Conservation (phyloP, 768 basidiomycete species). For the Exidia glandulosa region DNA sequence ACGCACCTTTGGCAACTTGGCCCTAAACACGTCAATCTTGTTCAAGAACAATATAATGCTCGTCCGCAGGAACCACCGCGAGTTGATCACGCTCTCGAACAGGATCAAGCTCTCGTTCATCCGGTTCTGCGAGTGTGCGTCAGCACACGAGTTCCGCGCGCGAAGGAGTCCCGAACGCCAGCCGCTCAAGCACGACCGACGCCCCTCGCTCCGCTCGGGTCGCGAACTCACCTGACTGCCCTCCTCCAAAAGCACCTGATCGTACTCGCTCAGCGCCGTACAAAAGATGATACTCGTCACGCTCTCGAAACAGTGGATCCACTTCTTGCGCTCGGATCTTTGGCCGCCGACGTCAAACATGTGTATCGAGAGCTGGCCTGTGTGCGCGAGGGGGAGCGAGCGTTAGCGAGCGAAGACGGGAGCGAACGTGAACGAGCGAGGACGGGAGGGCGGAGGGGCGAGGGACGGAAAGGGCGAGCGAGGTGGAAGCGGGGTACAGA, state of each 20-base stretch:
- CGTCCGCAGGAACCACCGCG: slow-evolving; percentile 61
- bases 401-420: fast-evolving
- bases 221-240: slow-evolving; percentile 22
- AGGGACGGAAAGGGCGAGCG: background rate
- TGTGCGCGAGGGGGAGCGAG: slow-evolving; percentile 6
- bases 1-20: slow-evolving; percentile 49
- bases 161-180: background rate
- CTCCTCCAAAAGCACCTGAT: slow-evolving; percentile 61
- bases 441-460: slow-evolving; percentile 31
- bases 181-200: slow-evolving; percentile 54
- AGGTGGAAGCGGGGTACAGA: background rate
- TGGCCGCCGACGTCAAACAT: slow-evolving; percentile 80
- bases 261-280: slow-evolving; percentile 64
- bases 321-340: slow-evolving; percentile 70
- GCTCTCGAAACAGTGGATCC: slow-evolving; percentile 74
- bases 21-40: slow-evolving; percentile 70
- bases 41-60: slow-evolving; percentile 60
- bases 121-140: slow-evolving; percentile 39
- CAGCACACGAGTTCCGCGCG: too few species aligned
- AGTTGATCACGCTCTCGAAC: slow-evolving; percentile 72
- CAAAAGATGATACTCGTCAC: slow-evolving; percentile 74
- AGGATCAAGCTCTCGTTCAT: slow-evolving; percentile 66
- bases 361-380: slow-evolving; percentile 28
- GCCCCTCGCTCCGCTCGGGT: slow-evolving; percentile 19
- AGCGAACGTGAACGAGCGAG: too few species aligned